phyloP scores from a whole-genome alignment of 164 flowering plant genomes.

The Magnolia sinica region DNA sequence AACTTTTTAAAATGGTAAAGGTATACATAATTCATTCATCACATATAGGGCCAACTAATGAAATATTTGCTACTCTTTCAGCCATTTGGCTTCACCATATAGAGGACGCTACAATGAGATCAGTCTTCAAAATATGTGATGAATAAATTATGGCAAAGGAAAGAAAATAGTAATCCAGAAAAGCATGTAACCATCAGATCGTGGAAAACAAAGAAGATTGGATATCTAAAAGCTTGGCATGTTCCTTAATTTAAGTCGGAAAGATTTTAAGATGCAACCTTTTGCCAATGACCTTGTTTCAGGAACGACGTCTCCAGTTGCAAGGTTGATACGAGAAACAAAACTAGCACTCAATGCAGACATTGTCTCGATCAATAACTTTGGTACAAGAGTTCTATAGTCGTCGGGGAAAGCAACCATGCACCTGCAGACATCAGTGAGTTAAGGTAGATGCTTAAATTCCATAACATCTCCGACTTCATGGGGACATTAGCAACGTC shows the following conservation, averaged over 20 bases:
- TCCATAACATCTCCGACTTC: background rate
- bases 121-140: too few relatives aligned
- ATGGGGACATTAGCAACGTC: too few relatives aligned
- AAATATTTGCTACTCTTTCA: background rate
- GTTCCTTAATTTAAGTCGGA: background rate
- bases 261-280: conserved; percentile 42
- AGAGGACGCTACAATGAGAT: too few relatives aligned
- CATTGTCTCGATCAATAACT: conserved; percentile 78
- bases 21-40: too few relatives aligned
- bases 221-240: conserved; percentile 1
- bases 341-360: conserved; percentile 59
- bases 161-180: background rate
- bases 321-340: conserved; percentile 82
- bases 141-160: too few relatives aligned
- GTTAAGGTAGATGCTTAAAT: background rate
- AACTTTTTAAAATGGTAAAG: background rate
- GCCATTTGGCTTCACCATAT: background rate
- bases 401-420: conserved; percentile 94
- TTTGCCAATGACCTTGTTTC: conserved; percentile 87
- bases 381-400: conserved; percentile 78
- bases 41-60: too few relatives aligned
- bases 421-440: conserved; percentile 58
- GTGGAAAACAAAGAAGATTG: conserved; percentile 1
- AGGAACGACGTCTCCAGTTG: conserved; percentile 84
- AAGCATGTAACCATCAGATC: background rate